Conservation (phyloP, 116 monocot species). For the Posidonia oceanica region DNA sequence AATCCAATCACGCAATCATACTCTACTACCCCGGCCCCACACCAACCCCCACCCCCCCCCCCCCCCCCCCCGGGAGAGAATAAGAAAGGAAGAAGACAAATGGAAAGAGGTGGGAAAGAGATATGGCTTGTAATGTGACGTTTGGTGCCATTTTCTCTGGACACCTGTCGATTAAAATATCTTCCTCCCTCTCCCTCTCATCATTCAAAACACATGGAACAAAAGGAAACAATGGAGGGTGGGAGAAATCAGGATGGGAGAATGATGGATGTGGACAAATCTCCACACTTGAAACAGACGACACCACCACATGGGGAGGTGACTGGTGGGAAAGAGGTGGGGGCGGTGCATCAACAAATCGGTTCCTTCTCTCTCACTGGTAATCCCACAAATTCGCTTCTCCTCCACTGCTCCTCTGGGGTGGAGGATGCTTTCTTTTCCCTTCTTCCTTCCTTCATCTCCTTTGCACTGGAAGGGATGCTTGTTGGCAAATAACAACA, state of each 20-base stretch:
- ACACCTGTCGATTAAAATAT: too few relatives aligned
- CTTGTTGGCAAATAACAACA: not conserved
- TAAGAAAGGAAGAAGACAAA: not conserved
- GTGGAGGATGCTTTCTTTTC: conserved; percentile 2
- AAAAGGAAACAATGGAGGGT: not conserved
- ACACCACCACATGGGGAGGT: too few relatives aligned
- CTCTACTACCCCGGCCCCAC: too few relatives aligned
- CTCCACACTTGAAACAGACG: too few relatives aligned
- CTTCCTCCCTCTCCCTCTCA: too few relatives aligned
- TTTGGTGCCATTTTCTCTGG: too few relatives aligned
- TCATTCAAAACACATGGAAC: not conserved
- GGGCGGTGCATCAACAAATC: not conserved
- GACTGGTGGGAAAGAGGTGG: not conserved
- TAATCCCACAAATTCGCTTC: not conserved
- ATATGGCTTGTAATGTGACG: too few relatives aligned
- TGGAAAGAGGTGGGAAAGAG: too few relatives aligned
- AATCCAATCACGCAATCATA: too few relatives aligned
- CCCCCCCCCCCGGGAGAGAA: not conserved
- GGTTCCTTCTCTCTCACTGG: not conserved
- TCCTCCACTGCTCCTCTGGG: not conserved
- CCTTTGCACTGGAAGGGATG: not conserved
- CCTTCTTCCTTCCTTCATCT: too few relatives aligned
- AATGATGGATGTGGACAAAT: not conserved
- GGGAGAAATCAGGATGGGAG: not conserved
- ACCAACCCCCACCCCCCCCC: too few relatives aligned